Evolutionary conservation across 2,329 filamentous ascomycete species (phyloP), one percentile per base, ranked within the genome.

Genomic region (Cercospora berteroae): DNA sequence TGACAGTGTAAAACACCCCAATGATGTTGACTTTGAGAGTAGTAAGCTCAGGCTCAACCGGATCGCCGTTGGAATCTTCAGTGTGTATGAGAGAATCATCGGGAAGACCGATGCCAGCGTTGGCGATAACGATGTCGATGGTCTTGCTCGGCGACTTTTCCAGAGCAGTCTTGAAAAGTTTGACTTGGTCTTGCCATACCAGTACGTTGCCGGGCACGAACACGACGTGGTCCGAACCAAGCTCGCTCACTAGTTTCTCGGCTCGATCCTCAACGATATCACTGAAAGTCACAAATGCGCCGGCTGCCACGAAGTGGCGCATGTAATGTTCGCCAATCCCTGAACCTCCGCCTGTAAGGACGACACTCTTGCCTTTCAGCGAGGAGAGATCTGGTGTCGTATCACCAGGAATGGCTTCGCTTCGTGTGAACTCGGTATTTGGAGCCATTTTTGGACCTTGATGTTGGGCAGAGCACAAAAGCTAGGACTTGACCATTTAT

Each of bases 311-410:
- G 62, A 78, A 78, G 29, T 71, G 66, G 13, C 77, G 73, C 42
- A 77, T 73, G 57, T 74, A 74, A 36, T 73, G 74, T 58, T 79
- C 76, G 33, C 78, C 78, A 59, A 80, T 76, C 23, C 78, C 78
- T 69, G 76, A 79, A 27, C 77, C 82, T 10, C 83, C 83, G n/a
- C 83, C 82, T 1, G 83, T 84, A 16, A 84, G 78, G 23, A 85
- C 78, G 25, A 83, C 81, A 0, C 80, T 82, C 69, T 83, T 85
- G 29, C 80, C 82, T 3, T 72, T 74, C 8, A 83, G 69, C 42
- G 78, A 76, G 48, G 72, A 74, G n/a, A 71, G 67, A 70, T 84
- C 80, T 9, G 78, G 77, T 8, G 72, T 69, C 3, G 76, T 63
- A 0, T 77, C 78, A 63, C 78, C 76, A 67, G 81, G 76, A 18